Base-by-base conservation (phyloP, 1,284 basidiomycete genomes). In the Anthracocystis setariae region DNA sequence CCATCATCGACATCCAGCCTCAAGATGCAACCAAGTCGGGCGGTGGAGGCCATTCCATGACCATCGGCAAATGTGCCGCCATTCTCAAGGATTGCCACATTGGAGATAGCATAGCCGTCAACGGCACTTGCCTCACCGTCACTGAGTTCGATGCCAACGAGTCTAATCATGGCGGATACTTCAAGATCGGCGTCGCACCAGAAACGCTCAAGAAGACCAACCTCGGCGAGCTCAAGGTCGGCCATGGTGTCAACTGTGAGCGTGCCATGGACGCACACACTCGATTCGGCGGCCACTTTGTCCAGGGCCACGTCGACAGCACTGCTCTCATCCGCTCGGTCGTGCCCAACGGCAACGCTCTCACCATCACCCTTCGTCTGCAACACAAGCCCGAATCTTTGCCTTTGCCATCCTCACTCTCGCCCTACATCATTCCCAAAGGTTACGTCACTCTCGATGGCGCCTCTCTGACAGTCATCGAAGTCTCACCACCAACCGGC, bases 401-500 rank as follows among this genome's bases (percentile, higher is more conserved):
- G 0, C 97, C 49, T 86, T 89, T 4, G 86, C 89, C 88, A 46
- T 89, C 88, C 32, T 90, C 88, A 5, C 86, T 92, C 29, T 85
- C 93, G 53, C 89, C 88, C 0, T 96, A 93, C 82, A 86, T 98
- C 70, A 92, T 98, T 64, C 89, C 91, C n/a, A 99, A 99, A 84
- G 95, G 95, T 49, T 99, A 94, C 83, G 87, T 98, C 56, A 90
- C 94, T 10, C 89, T 99, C 70, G 95, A 99, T 83, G 95, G 96
- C 20, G 89, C 94, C 2, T 96, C 93, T 2, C 86, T 99, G 46
- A 99, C 95, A 0, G 81, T 99, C 70, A 98, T 94, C 0, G 86
- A 86, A 35, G 92, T 97, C 24, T 78, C 76, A 1, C 71, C 80
- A 5, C 63, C 77, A 12, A 55, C 60, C 3, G 80, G 80, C 37